These are phyloP conservation scores for Suillus ampliporus DNA, from an alignment of 768 basidiomycete genomes.

Conservation along the genomic window DNA sequence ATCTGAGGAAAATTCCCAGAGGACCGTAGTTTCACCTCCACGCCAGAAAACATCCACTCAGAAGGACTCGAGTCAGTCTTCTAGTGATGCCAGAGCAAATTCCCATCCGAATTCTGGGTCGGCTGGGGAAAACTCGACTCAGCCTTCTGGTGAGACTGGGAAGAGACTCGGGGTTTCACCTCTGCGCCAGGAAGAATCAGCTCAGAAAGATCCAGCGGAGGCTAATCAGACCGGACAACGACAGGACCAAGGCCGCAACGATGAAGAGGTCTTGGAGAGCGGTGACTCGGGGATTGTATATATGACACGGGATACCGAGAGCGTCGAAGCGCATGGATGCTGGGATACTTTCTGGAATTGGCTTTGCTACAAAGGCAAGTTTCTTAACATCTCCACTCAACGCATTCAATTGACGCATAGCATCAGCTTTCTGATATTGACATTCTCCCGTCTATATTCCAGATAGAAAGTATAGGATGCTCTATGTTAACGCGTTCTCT, in stretches of 20 bases:
- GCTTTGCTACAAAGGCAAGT: constrained; percentile 5
- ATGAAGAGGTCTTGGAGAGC: not conserved
- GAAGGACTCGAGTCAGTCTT: not conserved
- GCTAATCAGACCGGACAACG: not conserved
- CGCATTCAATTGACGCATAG: not conserved
- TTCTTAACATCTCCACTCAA: not conserved
- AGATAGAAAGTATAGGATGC: not conserved
- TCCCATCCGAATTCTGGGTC: not conserved
- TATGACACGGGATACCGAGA: not conserved
- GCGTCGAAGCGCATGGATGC: not conserved
- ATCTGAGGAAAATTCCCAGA: not conserved
- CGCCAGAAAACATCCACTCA: not conserved
- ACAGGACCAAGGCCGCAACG: not conserved
- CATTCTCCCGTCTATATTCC: not conserved
- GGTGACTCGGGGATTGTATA: not conserved
- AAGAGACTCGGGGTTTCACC: not conserved
- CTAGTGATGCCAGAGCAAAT: not conserved
- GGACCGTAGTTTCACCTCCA: not conserved
- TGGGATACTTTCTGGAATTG: constrained; percentile 2
- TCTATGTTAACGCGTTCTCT: not conserved
- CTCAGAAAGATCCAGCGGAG: not conserved
- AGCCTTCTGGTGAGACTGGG: too few species aligned
- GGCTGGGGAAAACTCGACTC: not conserved
- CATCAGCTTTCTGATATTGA: not conserved
- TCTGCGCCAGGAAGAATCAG: not conserved